Conservation (phyloP, 257 asterid species). For the Cinchona pubescens region DNA sequence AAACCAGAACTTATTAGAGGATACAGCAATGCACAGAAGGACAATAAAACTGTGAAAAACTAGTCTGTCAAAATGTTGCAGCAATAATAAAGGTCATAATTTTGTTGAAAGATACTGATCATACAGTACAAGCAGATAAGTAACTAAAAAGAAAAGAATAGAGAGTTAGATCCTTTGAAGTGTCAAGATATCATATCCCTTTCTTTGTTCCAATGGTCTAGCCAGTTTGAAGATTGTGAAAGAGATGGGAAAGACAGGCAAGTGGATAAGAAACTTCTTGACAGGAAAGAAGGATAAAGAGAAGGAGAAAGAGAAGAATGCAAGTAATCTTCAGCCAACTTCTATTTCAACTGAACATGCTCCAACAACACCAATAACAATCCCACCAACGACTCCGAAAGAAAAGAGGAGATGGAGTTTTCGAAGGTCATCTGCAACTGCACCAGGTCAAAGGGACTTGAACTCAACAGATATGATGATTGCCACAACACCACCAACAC, state of each 20-base stretch:
- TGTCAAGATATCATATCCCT: conserved; percentile 22
- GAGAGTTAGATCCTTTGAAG: conserved; percentile 12
- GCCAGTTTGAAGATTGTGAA: conserved; percentile 28
- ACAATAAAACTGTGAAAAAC: conserved; percentile 25
- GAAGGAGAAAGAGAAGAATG: conserved; percentile 29
- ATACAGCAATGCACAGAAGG: conserved; percentile 21
- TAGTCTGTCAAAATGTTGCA: conserved; percentile 9
- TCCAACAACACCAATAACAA: conserved; percentile 49
- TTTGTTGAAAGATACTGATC: conserved; percentile 36
- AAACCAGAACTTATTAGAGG: not conserved
- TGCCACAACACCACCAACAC: conserved; percentile 13
- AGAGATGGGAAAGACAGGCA: conserved; percentile 81
- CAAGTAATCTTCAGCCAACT: conserved; percentile 11
- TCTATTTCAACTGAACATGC: conserved; percentile 17
- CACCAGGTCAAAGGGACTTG: conserved; percentile 39
- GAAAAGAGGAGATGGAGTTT: conserved; percentile 96
- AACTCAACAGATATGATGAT: conserved; percentile 21
- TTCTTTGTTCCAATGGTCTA: conserved; percentile 15
- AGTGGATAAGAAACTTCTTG: conserved; percentile 71
- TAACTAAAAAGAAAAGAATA: conserved; percentile 6
- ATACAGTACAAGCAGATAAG: conserved; percentile 6
- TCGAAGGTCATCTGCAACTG: conserved; percentile 79
- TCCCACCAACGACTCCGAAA: conserved; percentile 57
- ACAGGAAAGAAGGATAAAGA: conserved; percentile 64
- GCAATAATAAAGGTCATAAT: conserved; percentile 30